Evolutionary conservation across 192 early-diverging fungal genomes (phyloP).

Genomic region (Entophlyctis luteolus): DNA sequence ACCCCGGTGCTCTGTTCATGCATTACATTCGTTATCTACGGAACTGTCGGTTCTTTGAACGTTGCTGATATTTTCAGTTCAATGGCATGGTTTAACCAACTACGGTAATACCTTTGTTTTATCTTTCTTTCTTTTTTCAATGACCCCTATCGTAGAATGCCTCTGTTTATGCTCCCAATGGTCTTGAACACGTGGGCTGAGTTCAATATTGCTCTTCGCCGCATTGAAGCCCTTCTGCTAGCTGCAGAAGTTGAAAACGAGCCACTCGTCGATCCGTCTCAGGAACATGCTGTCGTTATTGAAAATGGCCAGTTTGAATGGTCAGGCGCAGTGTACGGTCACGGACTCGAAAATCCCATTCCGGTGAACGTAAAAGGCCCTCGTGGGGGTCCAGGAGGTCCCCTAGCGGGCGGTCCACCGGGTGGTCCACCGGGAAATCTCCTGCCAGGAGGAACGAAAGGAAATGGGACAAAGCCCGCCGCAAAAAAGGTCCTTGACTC

Average conservation of each 20-base stretch:
- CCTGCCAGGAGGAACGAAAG: not conserved
- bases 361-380: not conserved
- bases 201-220: constrained; percentile 45
- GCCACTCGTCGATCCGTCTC: constrained; percentile 36
- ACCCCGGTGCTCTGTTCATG: constrained; percentile 42
- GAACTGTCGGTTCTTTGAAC: constrained; percentile 27
- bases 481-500: not conserved
- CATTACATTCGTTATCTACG: constrained; percentile 48
- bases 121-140: constrained; percentile 7
- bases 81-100: constrained; percentile 43
- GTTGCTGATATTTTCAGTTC: constrained; percentile 43
- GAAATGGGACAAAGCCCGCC: not conserved
- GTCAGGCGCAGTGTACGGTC: constrained; percentile 21
- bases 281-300: constrained; percentile 52
- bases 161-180: constrained; percentile 55
- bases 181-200: constrained; percentile 45
- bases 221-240: constrained; percentile 52
- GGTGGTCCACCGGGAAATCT: not conserved
- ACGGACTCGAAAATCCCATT: constrained; percentile 16
- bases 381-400: not conserved
- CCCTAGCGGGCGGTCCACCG: not conserved
- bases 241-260: constrained; percentile 60
- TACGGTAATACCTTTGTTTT: constrained; percentile 8
- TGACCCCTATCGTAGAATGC: constrained; percentile 29
- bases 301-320: constrained; percentile 64